These are phyloP conservation scores for Tuber umbilicatum DNA, from an alignment of 495 filamentous ascomycete species.

Conservation along the genomic window DNA sequence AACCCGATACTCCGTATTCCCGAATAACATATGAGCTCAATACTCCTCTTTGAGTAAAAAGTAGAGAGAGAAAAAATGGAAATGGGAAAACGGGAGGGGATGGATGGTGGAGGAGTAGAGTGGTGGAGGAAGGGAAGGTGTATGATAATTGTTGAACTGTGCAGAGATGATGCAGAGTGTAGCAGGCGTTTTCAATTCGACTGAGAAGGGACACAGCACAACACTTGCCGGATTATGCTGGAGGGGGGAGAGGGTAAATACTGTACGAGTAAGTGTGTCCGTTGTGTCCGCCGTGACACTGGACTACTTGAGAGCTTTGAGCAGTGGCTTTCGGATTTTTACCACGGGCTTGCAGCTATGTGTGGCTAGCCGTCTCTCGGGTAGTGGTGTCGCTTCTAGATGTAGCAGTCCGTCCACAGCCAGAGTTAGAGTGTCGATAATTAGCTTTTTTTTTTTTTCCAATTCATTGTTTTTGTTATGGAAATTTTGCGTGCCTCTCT, in stretches of 20 bases:
- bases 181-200: conserved; percentile 1
- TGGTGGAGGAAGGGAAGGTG: conserved; percentile 4
- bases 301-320: background rate
- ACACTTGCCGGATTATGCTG: conserved; percentile 1
- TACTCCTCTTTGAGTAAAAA: background rate
- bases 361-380: conserved; percentile 36
- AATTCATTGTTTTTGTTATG: conserved; percentile 13
- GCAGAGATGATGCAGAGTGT: conserved; percentile 3
- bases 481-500: conserved; percentile 21
- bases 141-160: conserved; percentile 4
- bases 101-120: background rate
- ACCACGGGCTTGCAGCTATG: conserved; percentile 20
- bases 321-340: conserved; percentile 2
- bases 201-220: background rate
- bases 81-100: background rate
- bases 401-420: conserved; percentile 36
- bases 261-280: background rate
- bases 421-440: conserved; percentile 18
- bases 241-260: conserved; percentile 1
- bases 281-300: background rate
- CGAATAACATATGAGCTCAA: conserved; percentile 2
- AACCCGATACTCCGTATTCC: conserved; percentile 1
- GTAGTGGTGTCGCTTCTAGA: conserved; percentile 37
- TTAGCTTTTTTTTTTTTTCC: conserved; percentile 13
- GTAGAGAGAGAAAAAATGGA: background rate